Evolutionary conservation across 2,329 filamentous ascomycete genomes (phyloP).

Genomic region (Monilinia polystroma): DNA sequence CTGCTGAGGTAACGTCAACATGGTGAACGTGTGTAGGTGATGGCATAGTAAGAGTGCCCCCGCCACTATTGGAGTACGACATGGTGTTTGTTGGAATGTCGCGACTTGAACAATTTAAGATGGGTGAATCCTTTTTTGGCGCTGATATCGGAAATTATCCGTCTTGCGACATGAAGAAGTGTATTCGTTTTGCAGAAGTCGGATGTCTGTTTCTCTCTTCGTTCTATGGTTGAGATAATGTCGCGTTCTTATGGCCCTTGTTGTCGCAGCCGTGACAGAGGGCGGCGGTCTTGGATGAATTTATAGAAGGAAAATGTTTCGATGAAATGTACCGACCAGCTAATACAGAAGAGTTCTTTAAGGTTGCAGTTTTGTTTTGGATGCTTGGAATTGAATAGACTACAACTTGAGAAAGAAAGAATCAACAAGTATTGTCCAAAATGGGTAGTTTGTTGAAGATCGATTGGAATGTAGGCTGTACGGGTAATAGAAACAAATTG

Average conservation of each 20-base stretch:
- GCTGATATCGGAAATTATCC: conserved; percentile 21
- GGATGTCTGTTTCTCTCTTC: conserved; percentile 18
- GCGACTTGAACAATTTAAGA: conserved; percentile 24
- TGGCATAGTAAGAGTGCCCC: conserved; percentile 80
- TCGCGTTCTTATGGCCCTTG: conserved; percentile 13
- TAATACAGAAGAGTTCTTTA: conserved; percentile 20
- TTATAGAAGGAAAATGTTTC: neutral
- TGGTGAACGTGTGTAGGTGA: conserved; percentile 82
- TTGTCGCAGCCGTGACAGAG: neutral
- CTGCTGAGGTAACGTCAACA: conserved; percentile 77
- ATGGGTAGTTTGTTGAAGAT: conserved; percentile 19
- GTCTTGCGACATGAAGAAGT: conserved; percentile 23
- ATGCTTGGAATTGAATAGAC: conserved; percentile 51
- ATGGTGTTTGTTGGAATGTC: conserved; percentile 43
- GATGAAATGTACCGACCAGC: conserved; percentile 6
- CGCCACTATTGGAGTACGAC: conserved; percentile 59
- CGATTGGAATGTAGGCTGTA: conserved; percentile 21
- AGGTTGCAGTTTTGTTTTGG: conserved; percentile 6
- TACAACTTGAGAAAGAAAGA: conserved; percentile 16
- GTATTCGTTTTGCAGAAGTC: neutral
- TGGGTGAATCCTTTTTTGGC: conserved; percentile 7
- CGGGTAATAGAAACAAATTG: conserved; percentile 12
- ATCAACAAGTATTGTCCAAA: conserved; percentile 21
- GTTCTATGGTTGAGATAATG: neutral
- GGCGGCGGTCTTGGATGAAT: neutral